Evolutionary conservation across 2,329 filamentous ascomycete genomes (phyloP), one percentile per base, ranked within the genome.

Genomic region (Anisogramma anomala): DNA sequence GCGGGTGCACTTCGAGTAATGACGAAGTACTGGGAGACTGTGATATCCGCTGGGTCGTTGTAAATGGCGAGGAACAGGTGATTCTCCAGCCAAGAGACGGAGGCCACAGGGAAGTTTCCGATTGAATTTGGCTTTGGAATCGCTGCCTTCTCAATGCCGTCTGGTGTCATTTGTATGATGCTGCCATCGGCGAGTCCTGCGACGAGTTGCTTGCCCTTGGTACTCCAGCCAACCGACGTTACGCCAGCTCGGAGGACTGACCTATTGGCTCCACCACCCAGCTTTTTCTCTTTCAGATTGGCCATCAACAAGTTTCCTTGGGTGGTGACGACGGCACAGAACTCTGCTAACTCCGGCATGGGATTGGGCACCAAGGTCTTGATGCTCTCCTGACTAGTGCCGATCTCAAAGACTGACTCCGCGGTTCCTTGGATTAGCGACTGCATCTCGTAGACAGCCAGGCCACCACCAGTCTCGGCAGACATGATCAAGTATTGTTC

Each of bases 161-260:
- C 76, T 0, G 83, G 84, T 6, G 84, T 86, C 74, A 96, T 81
- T 58, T 95, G 88, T 42, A 74, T 73, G 39, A 82, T 79, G 10
- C 78, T 79, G 43, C 91, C 91, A 60, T 95, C 77, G 6, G 71
- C 78, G 51, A 91, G 68, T 13, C 93, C 91, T 50, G 85, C 88
- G 33, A 94, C 80, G 32, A 98, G 68, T 57, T 96, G 89, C 58
- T 94, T 98, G 34, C 91, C 91, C 57, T 81, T 85, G 46, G 77
- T 82, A 59, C 91, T 98, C 91, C 93, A 98, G 42, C 84, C 81
- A 5, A 85, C 73, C 53, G 83, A 91, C 56, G 80, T 87, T 20
- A 94, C 88, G 35, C 82, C 79, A 20, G 73, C 68, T 53, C 80
- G 84, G 48, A 94, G 66, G 1, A 79, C 65, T 4, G 53, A 66